Evolutionary conservation across 2,329 filamentous ascomycete species (phyloP), one percentile per base, ranked within the genome.

Genomic region (Aspergillus terreus): DNA sequence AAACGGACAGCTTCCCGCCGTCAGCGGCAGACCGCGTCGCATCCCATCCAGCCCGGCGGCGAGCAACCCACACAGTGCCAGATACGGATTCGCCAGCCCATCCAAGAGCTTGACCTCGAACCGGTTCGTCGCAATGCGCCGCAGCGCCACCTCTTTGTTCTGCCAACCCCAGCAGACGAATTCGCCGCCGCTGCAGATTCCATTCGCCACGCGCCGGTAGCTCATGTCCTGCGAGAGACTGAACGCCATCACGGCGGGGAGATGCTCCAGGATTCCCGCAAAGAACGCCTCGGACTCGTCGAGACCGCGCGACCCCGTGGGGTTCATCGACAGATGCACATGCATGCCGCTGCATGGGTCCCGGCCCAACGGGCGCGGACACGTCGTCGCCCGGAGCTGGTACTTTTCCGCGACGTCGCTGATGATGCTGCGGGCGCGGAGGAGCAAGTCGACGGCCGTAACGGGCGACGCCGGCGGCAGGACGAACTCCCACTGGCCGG

Each of bases 401-500:
- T 55, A 43, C 3, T 36, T 46, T 4, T 44, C 32, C 12, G 63
- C 59, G 0, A 58, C 43, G 1, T 41, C 46, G 14, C 40, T 46
- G 32, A 66, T 63, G 14, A 56, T 61, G 2, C 58, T 50, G 2
- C 63, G 58, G 5, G 64, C 63, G 27, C 50, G 56, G 9, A 65
- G 7, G 4, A 65, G 58, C 4, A 51, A 55, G 47, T 66, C 63
- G 21, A 61, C 59, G 4, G 64, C 62, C 6, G 55, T 15, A 6
- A 65, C 46, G 4, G 63, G 64, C 2, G 46, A 30, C 2, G 44
- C 21, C 3, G 62, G 63, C 2, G 57, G 57, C 1, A 67, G 53
- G 3, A 63, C 56, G 46, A 67, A 64, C 46, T 67, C 63, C 55
- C 58, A 67, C 47, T 67, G 64, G 2, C 63, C 62, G 1, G 63